These are phyloP conservation scores for Xylaria bambusicola DNA, from an alignment of 495 filamentous ascomycete genomes.

Conservation along the genomic window DNA sequence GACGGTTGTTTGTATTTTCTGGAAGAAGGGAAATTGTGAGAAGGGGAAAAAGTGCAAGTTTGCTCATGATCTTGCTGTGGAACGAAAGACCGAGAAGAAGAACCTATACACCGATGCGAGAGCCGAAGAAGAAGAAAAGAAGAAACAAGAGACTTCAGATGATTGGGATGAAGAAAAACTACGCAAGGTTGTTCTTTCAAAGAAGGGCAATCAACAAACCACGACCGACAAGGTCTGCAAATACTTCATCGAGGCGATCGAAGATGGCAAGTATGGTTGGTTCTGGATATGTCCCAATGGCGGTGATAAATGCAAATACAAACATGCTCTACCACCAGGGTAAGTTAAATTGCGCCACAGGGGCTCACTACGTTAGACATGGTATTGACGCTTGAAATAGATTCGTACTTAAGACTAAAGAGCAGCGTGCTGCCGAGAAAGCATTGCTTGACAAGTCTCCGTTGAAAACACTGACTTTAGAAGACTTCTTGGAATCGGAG, in stretches of 20 bases:
- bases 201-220: conserved; percentile 95
- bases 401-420: conserved; percentile 96
- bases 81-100: conserved; percentile 90
- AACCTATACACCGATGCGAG: conserved; percentile 87
- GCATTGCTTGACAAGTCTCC: conserved; percentile 97
- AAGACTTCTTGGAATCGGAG: conserved; percentile 96
- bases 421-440: conserved; percentile 94
- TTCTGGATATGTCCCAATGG: conserved; percentile 98
- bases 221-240: conserved; percentile 99
- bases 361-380: background rate
- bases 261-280: conserved; percentile 98
- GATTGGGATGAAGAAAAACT: conserved; percentile 98
- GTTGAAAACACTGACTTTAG: conserved; percentile 88
- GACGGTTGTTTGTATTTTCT: conserved; percentile 95
- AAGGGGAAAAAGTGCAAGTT: conserved; percentile 99
- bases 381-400: conserved; percentile 42
- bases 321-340: conserved; percentile 91
- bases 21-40: conserved; percentile 94
- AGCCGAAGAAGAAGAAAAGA: conserved; percentile 71
- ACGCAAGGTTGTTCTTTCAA: conserved; percentile 83
- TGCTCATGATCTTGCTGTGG: conserved; percentile 84
- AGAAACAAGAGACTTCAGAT: conserved; percentile 89
- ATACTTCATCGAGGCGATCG: conserved; percentile 95
- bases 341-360: conserved; percentile 45
- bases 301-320: conserved; percentile 98